Conservation (phyloP, 495 filamentous ascomycete genomes). For the Aspergillus funiculosus region DNA sequence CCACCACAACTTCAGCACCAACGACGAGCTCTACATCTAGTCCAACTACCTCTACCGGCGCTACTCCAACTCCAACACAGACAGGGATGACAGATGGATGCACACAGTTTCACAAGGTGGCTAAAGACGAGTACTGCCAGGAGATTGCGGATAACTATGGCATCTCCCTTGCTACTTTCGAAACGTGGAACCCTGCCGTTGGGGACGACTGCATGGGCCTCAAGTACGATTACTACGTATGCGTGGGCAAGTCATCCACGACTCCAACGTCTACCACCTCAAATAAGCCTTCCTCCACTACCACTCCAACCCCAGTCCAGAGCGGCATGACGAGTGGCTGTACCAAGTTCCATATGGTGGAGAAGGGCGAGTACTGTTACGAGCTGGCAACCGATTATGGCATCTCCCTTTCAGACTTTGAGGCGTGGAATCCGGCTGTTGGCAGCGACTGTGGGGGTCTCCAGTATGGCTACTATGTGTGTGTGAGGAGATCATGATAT, state of each 20-base stretch:
- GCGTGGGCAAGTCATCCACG: too few relatives aligned
- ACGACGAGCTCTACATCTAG: not conserved
- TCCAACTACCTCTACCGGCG: not conserved
- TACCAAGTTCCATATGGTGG: conserved; percentile 3
- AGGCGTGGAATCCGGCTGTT: conserved; percentile 11
- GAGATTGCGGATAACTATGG: not conserved
- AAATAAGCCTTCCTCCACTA: not conserved
- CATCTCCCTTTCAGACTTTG: conserved; percentile 3
- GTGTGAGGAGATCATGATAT: too few relatives aligned
- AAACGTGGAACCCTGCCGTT: conserved; percentile 9
- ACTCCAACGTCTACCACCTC: not conserved
- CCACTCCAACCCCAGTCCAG: conserved; percentile 18
- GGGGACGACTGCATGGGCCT: not conserved
- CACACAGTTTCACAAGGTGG: conserved; percentile 19
- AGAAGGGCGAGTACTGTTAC: conserved; percentile 1
- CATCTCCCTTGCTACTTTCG: not conserved
- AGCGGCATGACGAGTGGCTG: conserved; percentile 2
- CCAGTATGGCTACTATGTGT: not conserved
- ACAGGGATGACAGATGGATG: conserved; percentile 21
- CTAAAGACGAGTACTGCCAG: conserved; percentile 2
- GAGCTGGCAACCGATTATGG: not conserved
- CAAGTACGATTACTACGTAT: conserved; percentile 1
- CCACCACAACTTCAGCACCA: too few relatives aligned
- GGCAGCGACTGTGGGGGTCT: not conserved
- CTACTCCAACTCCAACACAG: conserved; percentile 18